Conservation (phyloP, 768 basidiomycete genomes). For the Terana coerulea region DNA sequence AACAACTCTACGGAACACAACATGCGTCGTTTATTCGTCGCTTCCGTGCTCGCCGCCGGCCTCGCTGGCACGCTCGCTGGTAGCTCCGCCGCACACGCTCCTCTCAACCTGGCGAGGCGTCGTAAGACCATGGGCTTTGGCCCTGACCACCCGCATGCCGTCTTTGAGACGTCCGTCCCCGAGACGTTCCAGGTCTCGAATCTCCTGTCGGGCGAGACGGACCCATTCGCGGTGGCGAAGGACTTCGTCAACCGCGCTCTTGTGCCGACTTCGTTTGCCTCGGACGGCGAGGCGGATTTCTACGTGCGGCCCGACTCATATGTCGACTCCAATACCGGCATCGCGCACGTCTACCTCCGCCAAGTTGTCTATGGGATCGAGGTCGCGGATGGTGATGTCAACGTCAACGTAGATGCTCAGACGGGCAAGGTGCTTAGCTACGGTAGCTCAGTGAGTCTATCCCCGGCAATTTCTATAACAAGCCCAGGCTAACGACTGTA, state of each 20-base stretch:
- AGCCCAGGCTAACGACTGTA: not conserved
- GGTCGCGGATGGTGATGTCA: constrained; percentile 88
- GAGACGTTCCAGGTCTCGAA: constrained; percentile 14
- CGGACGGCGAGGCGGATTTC: constrained; percentile 38
- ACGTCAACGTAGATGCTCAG: constrained; percentile 72
- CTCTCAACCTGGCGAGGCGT: constrained; percentile 11
- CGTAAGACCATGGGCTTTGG: constrained; percentile 93
- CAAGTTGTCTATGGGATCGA: constrained; percentile 85
- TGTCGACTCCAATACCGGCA: constrained; percentile 79
- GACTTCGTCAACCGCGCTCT: constrained; percentile 55
- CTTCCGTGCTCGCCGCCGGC: constrained; percentile 56
- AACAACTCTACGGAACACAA: constrained; percentile 2
- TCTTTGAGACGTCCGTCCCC: constrained; percentile 52
- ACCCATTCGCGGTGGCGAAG: constrained; percentile 60
- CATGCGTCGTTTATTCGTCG: constrained; percentile 67
- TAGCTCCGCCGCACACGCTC: not conserved
- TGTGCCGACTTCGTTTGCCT: not conserved
- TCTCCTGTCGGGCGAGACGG: constrained; percentile 26
- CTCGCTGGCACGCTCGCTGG: constrained; percentile 55
- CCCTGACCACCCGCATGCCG: constrained; percentile 70
- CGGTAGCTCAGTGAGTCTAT: constrained; percentile 74
- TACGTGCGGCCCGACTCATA: constrained; percentile 80
- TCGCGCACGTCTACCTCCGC: constrained; percentile 85
- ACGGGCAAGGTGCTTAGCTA: constrained; percentile 80
- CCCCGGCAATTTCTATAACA: not conserved